Percentiles rank a stretch among this genome's conserved stretches.
phyloP scores from a whole-genome alignment of 2,329 filamentous ascomycete species.

The Botrytis paeoniae region DNA sequence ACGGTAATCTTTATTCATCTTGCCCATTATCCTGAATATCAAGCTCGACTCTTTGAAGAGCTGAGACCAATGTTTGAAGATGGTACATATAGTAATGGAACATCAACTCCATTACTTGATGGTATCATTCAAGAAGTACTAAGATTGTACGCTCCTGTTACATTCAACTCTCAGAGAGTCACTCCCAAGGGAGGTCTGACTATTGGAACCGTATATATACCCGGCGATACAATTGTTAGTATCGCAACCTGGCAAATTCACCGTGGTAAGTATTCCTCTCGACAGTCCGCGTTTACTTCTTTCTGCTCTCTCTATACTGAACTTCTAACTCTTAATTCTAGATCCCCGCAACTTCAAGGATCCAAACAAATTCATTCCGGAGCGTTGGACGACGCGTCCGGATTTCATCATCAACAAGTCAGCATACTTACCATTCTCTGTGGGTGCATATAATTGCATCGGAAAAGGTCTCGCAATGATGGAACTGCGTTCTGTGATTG shows the following conservation, averaged over 20 bases:
- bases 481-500: slow-evolving; percentile 35
- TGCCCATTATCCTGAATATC: slow-evolving; percentile 19
- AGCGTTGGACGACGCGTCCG: slow-evolving; percentile 33
- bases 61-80: slow-evolving; percentile 16
- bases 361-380: slow-evolving; percentile 36
- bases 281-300: not conserved
- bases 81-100: slow-evolving; percentile 19
- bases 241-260: slow-evolving; percentile 23
- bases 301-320: not conserved
- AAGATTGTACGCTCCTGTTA: slow-evolving; percentile 23
- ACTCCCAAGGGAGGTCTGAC: slow-evolving; percentile 1
- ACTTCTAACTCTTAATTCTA: not conserved
- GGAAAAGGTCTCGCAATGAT: slow-evolving; percentile 38
- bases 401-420: slow-evolving; percentile 29
- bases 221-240: slow-evolving; percentile 15
- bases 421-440: slow-evolving; percentile 35
- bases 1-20: slow-evolving; percentile 42
- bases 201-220: slow-evolving; percentile 2
- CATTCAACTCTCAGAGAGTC: slow-evolving; percentile 22
- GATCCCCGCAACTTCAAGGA: slow-evolving; percentile 20
- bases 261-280: slow-evolving; percentile 16
- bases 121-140: slow-evolving; percentile 27
- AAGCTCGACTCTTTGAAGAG: slow-evolving; percentile 25
- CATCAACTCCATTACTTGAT: not conserved
- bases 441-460: slow-evolving; percentile 29